These are phyloP conservation scores for Halophytophthora polymorphica DNA, from an alignment of 352 stramenopile genomes.

Conservation along the genomic window DNA sequence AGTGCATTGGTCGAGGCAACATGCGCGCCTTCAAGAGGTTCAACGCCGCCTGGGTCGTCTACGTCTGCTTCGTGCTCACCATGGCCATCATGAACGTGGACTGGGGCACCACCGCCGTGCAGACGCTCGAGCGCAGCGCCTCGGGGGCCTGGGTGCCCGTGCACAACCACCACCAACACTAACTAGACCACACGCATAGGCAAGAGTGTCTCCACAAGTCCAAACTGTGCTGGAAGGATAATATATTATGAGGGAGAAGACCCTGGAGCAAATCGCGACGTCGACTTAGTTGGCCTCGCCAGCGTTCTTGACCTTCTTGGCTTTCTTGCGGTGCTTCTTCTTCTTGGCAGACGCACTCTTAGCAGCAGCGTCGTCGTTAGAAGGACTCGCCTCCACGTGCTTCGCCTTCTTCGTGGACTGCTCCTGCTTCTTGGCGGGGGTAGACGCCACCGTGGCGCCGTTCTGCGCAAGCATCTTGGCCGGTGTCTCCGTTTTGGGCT, in stretches of 20 bases:
- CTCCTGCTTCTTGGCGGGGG: constrained; percentile 30
- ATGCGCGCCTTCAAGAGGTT: constrained; percentile 90
- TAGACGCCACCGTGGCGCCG: background rate
- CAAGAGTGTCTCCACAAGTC: too few relatives aligned
- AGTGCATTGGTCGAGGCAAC: constrained; percentile 91
- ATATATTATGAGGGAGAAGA: constrained; percentile 20
- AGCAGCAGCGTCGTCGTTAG: constrained; percentile 6
- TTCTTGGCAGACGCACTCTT: constrained; percentile 30
- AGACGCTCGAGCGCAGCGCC: constrained; percentile 31
- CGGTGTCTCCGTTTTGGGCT: constrained; percentile 30
- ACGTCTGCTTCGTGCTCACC: constrained; percentile 76
- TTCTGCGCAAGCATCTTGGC: too few relatives aligned
- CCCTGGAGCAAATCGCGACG: too few relatives aligned
- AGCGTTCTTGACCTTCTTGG: constrained; percentile 32
- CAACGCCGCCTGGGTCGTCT: constrained; percentile 77
- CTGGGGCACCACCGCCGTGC: constrained; percentile 35
- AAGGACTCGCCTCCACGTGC: constrained; percentile 5
- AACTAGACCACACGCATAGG: background rate
- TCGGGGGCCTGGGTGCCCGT: constrained; percentile 24
- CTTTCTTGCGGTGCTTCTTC: constrained; percentile 68
- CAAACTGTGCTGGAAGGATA: constrained; percentile 3
- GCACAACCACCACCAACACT: constrained; percentile 1
- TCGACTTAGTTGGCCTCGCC: constrained; percentile 14
- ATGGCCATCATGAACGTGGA: constrained; percentile 57
- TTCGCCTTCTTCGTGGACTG: constrained; percentile 26